phyloP scores from a whole-genome alignment of 768 basidiomycete genomes.

The Rhodocollybia butyracea region DNA sequence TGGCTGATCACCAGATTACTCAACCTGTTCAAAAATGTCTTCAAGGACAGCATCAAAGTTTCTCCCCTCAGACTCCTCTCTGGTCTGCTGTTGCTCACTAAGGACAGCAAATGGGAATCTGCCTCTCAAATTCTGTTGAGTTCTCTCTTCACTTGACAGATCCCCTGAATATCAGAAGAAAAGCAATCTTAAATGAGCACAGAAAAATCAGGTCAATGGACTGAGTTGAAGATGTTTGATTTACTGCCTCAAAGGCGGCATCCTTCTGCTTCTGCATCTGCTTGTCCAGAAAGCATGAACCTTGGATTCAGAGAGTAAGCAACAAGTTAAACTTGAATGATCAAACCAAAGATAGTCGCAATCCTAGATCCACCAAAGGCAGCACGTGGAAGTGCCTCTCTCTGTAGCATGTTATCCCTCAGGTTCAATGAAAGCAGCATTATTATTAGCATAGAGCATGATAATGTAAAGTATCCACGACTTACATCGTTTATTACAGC shows the following conservation, averaged over 20 bases:
- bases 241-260: no score
- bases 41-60: no score
- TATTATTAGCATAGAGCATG: not conserved
- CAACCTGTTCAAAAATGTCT: no score
- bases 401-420: not conserved
- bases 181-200: conserved; percentile 12
- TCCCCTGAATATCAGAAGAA: not conserved
- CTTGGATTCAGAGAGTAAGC: not conserved
- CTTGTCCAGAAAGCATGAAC: conserved; percentile 12
- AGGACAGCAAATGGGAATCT: conserved; percentile 10
- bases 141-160: not conserved
- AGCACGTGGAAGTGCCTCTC: not conserved
- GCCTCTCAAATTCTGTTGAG: not conserved
- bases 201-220: conserved; percentile 14
- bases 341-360: not conserved
- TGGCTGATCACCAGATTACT: no score
- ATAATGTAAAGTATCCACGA: not conserved
- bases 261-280: no score
- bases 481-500: not conserved
- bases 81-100: conserved; percentile 8
- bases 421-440: not conserved
- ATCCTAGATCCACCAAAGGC: not conserved
- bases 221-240: no score
- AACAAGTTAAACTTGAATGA: not conserved
- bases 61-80: not conserved